These are phyloP conservation scores for Chytriomyces confervae DNA, from an alignment of 192 early-diverging fungal genomes.

Conservation along the genomic window DNA sequence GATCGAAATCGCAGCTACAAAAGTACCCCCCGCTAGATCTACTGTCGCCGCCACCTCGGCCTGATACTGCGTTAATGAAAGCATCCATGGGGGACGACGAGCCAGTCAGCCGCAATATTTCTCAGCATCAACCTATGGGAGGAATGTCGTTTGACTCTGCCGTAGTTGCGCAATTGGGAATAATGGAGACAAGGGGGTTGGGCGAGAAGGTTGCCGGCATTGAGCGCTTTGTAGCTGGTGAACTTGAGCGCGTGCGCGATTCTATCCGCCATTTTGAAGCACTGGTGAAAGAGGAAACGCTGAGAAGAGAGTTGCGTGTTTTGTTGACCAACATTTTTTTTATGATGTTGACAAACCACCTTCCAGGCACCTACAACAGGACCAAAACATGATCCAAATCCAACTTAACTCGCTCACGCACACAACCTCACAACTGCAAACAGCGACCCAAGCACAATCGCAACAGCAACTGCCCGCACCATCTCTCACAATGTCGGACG, in stretches of 20 bases:
- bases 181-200: constrained; percentile 9
- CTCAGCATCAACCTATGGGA: too few species aligned
- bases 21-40: not conserved
- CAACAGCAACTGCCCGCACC: constrained; percentile 11
- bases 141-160: too few species aligned
- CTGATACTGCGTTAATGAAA: not conserved
- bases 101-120: not conserved
- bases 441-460: constrained; percentile 8
- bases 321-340: not conserved
- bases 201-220: constrained; percentile 5
- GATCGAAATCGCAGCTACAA: not conserved
- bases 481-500: not conserved
- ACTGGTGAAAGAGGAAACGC: not conserved
- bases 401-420: not conserved
- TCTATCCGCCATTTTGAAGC: constrained; percentile 8
- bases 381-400: constrained; percentile 4
- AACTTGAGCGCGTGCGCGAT: constrained; percentile 16
- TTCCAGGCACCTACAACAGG: constrained; percentile 3
- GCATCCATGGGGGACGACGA: too few species aligned
- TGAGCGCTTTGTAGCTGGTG: constrained; percentile 9
- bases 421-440: not conserved
- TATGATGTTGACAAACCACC: not conserved
- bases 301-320: constrained; percentile 1
- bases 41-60: not conserved
- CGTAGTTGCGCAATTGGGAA: not conserved